Evolutionary conservation across 2,329 filamentous ascomycete species (phyloP), one percentile per base, ranked within the genome.

Genomic region (Cordyceps sp.): DNA sequence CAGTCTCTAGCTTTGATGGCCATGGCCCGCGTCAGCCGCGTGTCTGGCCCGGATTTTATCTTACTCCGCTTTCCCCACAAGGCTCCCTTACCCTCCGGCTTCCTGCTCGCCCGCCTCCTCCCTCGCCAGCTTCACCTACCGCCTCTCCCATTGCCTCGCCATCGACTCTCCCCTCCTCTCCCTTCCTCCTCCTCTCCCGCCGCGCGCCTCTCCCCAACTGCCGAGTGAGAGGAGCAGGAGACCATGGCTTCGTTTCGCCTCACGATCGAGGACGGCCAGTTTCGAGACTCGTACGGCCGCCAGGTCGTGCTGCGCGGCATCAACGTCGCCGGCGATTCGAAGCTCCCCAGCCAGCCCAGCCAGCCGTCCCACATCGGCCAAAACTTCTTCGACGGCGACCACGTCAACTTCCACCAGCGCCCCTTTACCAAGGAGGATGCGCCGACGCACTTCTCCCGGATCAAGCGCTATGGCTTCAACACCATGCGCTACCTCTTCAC

Each of bases 401-500:
- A 77, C 42, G 81, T 96, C 38, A 86, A 79, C 16, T 98, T 98
- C 48, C 79, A 88, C 42, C 70, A 75, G 37, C 71, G 86, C 3
- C 90, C 90, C 0, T 98, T 98, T 44, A 63, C 78, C 4, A 66
- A 82, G 30, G 73, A 82, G 31, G 83, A 94, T 42, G 84, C 90
- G 1, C 78, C 83, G 45, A 64, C 70, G 13, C 90, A 98, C 53
- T 94, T 98, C 53, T 70, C 81, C 10, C 71, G 86, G 27, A 58
- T 98, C 41, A 82, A 78, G 45, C 77, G 79, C 46, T 93, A 78
- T 64, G 90, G 90, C 12, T 98, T 93, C 65, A 98, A 96, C 54
- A 86, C 83, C 1, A 86, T 98, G 42, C 73, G 90, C 49, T 98
- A 98, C 55, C 65, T 98, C 43, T 98, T 96, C 51, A 96, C 90